phyloP scores from a whole-genome alignment of 345 rosid genomes.

The Stellera chamaejasme region DNA sequence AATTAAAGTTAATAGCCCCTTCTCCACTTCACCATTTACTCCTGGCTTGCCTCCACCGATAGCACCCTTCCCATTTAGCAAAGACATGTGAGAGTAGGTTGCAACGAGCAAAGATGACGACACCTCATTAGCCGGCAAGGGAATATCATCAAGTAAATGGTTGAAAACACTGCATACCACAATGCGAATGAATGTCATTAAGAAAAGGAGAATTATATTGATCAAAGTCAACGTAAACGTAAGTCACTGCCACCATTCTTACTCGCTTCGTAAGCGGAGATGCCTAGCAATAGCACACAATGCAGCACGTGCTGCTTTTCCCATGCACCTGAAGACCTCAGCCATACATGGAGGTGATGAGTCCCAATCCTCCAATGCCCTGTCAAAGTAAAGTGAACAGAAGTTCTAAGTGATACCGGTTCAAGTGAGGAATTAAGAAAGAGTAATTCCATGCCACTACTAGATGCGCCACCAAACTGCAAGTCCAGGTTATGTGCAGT shows the following conservation, averaged over 20 bases:
- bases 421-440: constrained; percentile 5
- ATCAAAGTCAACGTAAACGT: constrained; percentile 13
- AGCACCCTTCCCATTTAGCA: constrained; percentile 70
- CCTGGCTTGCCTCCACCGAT: constrained; percentile 59
- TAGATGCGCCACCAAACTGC: not conserved
- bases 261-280: constrained; percentile 96
- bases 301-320: constrained; percentile 91
- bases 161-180: constrained; percentile 67
- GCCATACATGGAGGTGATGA: constrained; percentile 96
- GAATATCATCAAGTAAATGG: constrained; percentile 88
- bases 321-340: constrained; percentile 84
- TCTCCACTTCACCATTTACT: constrained; percentile 70
- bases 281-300: constrained; percentile 82
- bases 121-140: constrained; percentile 78
- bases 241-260: constrained; percentile 35
- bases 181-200: constrained; percentile 10
- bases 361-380: constrained; percentile 86
- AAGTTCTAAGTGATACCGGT: not conserved
- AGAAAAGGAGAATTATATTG: not conserved
- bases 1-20: constrained; percentile 80
- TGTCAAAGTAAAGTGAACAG: constrained; percentile 16
- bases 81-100: constrained; percentile 46
- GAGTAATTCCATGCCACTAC: not conserved
- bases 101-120: constrained; percentile 88
- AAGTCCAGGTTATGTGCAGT: no score